Base-by-base conservation (phyloP, 768 basidiomycete genomes). In the Strobilomyces confusus region DNA sequence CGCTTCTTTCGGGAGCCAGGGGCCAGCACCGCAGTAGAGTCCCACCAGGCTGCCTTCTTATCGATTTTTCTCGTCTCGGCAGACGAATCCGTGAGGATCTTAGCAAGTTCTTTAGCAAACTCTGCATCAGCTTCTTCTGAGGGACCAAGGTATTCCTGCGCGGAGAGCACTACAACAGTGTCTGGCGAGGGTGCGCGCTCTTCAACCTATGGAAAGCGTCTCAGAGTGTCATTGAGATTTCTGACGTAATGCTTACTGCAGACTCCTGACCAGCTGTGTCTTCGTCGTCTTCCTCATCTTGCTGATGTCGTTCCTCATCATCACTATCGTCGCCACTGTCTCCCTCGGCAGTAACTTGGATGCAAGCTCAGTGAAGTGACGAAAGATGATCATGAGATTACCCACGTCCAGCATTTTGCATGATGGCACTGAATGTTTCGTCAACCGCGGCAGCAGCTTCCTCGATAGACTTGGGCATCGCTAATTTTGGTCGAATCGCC, bases 101-200 rank as follows among this genome's bases (percentile, higher is more conserved):
- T 98, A 3, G 95, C 93, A 19, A 99, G 80, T 67, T 98, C 97
- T 67, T 92, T 92, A 9, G 87, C 90, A 63, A 99, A 99, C 32
- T 95, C 95, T 2, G 85, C 89, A 44, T 95, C 90, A 19, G 89
- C 92, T 64, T 95, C 93, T 58, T 92, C 87, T 9, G 88, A 84
- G 1, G 91, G 89, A 8, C 92, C 92, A 37, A 91, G 75, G 51
- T 78, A 75, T 63, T 94, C 92, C 59, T 87, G 82, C 26, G 77
- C 71, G 26, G 84, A 83, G 32, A 86, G 79, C 40, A 93, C 77
- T 12, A 93, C 79, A 12, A 88, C 80, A 45, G 83, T 73, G n/a
- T 95, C 92, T 5, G 92, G 92, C 14, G 91, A 92, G 4, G 87
- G 82, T 0, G 88, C 80, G 20, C 89, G 82, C 50, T 87, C 86